phyloP scores from a whole-genome alignment of 1,284 basidiomycete genomes.

The Cronartium quercuum region DNA sequence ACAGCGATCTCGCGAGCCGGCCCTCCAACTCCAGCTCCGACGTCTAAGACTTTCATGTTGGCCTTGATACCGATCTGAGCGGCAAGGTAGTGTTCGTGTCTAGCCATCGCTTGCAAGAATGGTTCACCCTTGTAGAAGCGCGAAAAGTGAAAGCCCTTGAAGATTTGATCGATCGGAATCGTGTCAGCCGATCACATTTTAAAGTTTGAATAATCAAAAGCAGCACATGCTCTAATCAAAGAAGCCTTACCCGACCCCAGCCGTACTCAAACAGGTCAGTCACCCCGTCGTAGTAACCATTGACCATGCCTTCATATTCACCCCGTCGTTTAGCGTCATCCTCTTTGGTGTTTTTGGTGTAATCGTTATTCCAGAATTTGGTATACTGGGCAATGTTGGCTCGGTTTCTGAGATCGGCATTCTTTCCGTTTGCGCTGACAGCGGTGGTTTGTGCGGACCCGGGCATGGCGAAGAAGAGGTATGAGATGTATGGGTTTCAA shows the following conservation, averaged over 20 bases:
- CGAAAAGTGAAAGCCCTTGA: conserved; percentile 91
- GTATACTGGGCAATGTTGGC: conserved; percentile 84
- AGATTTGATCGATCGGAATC: conserved; percentile 41
- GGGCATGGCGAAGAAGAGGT: neutral
- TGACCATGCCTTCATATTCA: conserved; percentile 88
- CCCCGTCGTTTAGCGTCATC: conserved; percentile 71
- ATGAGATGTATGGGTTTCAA: no score
- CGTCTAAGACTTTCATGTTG: conserved; percentile 93
- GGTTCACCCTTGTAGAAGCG: conserved; percentile 78
- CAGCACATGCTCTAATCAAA: neutral
- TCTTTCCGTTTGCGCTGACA: neutral
- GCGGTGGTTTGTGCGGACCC: conserved; percentile 1
- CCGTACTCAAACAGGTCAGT: conserved; percentile 97
- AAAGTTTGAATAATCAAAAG: conserved; percentile 54
- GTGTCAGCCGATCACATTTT: neutral
- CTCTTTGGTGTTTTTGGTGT: conserved; percentile 61
- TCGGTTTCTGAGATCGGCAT: conserved; percentile 67
- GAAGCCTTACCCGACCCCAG: conserved; percentile 32
- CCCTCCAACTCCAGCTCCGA: conserved; percentile 96
- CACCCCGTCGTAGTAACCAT: conserved; percentile 64
- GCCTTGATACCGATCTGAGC: conserved; percentile 72
- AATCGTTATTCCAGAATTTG: conserved; percentile 87
- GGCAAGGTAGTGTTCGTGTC: conserved; percentile 97
- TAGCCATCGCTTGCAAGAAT: conserved; percentile 72
- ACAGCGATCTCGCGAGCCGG: conserved; percentile 91